Evolutionary conservation across 78 protist species (phyloP).

Genomic region (Diacronema lutheri): DNA sequence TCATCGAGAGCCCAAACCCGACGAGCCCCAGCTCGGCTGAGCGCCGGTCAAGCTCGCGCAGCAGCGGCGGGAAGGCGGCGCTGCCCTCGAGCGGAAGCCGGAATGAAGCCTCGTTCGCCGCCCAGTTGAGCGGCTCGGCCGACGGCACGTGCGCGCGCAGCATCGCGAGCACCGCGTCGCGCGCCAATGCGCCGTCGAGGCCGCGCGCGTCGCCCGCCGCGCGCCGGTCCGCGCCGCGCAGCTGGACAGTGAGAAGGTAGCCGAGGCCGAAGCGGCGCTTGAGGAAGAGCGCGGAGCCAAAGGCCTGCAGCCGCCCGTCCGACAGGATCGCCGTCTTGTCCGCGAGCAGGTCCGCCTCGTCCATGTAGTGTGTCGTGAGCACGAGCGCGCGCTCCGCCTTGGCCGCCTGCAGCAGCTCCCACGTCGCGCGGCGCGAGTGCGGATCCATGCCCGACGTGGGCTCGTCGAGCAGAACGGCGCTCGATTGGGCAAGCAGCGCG

Average conservation of each 20-base stretch:
- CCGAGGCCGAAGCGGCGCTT: constrained; percentile 26
- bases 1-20: constrained; percentile 23
- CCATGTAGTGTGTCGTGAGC: constrained; percentile 52
- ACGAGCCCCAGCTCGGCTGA: not conserved
- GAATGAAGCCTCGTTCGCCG: not conserved
- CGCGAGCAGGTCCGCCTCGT: constrained; percentile 43
- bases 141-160: not conserved
- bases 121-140: not conserved
- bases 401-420: constrained; percentile 21
- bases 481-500: constrained; percentile 13
- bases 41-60: not conserved
- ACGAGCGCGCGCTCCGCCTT: constrained; percentile 21
- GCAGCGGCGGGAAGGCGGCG: not conserved
- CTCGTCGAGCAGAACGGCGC: constrained; percentile 47
- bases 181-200: not conserved
- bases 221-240: not conserved
- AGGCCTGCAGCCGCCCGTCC: constrained; percentile 11
- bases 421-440: constrained; percentile 18
- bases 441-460: constrained; percentile 61
- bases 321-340: constrained; percentile 18
- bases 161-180: not conserved
- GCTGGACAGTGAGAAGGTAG: not conserved
- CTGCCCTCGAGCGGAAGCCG: not conserved
- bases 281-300: constrained; percentile 33
- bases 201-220: not conserved